Conservation (phyloP, 2,329 filamentous ascomycete species). For the Xylaria sp. region DNA sequence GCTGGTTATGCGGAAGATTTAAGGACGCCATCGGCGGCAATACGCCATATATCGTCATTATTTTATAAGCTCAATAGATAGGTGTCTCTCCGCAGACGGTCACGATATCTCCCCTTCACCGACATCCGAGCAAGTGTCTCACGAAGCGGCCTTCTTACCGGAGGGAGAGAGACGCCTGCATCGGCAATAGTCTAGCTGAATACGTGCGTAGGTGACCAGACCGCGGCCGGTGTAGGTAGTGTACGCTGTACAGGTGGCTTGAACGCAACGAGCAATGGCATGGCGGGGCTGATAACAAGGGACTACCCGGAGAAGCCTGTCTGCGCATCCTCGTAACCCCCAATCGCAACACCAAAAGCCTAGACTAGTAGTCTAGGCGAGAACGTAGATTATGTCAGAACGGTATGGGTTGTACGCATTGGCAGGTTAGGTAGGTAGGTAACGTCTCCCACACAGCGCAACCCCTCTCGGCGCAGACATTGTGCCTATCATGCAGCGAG, state of each 20-base stretch:
- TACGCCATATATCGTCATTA: constrained; percentile 23
- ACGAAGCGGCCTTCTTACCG: constrained; percentile 5
- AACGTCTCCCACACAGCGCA: neutral
- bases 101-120: constrained; percentile 8
- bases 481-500: neutral
- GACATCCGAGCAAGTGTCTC: constrained; percentile 4
- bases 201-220: constrained; percentile 6
- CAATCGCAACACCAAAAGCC: neutral
- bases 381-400: neutral
- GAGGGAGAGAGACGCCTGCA: constrained; percentile 13
- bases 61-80: neutral
- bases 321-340: neutral
- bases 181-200: constrained; percentile 25
- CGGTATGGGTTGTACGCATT: neutral
- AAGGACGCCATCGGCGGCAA: constrained; percentile 11
- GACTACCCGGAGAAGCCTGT: neutral
- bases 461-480: neutral
- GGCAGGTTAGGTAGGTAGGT: neutral
- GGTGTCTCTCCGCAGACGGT: neutral
- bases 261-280: constrained; percentile 12
- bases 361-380: neutral
- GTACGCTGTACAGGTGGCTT: neutral
- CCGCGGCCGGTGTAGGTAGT: constrained; percentile 13
- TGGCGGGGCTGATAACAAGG: constrained; percentile 25
- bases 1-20: neutral